Evolutionary conservation across 129 eudicot genomes (phyloP).

Genomic region (Saussurea involucrata): DNA sequence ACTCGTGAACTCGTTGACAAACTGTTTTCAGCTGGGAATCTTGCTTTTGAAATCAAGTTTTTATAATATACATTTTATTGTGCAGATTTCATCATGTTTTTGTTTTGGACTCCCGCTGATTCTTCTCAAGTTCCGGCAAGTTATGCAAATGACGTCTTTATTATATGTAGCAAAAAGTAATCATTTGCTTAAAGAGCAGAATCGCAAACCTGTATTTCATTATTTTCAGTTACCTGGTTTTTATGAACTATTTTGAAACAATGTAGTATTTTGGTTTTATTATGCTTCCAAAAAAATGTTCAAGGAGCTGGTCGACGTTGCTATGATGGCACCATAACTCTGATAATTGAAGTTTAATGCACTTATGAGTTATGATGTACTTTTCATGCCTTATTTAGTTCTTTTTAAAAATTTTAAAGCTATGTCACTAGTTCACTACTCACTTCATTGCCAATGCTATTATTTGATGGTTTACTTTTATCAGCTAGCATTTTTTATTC

Average conservation of each 20-base stretch:
- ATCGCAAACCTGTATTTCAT: slow-evolving; percentile 58
- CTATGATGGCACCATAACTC: background rate
- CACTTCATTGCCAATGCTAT: slow-evolving; percentile 3
- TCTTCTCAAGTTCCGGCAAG: slow-evolving; percentile 78
- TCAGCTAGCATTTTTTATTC: slow-evolving; percentile 9
- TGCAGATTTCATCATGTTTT: slow-evolving; percentile 97
- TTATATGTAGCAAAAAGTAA: slow-evolving; percentile 63
- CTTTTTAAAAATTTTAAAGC: background rate
- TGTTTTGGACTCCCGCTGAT: slow-evolving; percentile 88
- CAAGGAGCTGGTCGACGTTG: slow-evolving; percentile 26
- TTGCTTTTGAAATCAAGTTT: slow-evolving; percentile 41
- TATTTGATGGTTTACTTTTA: background rate
- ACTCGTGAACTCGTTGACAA: slow-evolving; percentile 13
- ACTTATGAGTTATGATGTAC: background rate
- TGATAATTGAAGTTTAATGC: slow-evolving; percentile 5
- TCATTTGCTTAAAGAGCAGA: slow-evolving; percentile 60
- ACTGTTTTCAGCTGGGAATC: slow-evolving; percentile 31
- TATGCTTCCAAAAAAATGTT: slow-evolving; percentile 32
- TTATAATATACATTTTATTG: slow-evolving; percentile 56
- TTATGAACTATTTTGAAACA: slow-evolving; percentile 48
- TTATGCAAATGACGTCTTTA: slow-evolving; percentile 77
- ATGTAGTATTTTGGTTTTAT: slow-evolving; percentile 39
- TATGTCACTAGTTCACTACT: background rate
- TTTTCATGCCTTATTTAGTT: background rate
- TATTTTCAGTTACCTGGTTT: slow-evolving; percentile 41